phyloP scores from a whole-genome alignment of 2,329 filamentous ascomycete genomes.

The Hypoxylon sp. region DNA sequence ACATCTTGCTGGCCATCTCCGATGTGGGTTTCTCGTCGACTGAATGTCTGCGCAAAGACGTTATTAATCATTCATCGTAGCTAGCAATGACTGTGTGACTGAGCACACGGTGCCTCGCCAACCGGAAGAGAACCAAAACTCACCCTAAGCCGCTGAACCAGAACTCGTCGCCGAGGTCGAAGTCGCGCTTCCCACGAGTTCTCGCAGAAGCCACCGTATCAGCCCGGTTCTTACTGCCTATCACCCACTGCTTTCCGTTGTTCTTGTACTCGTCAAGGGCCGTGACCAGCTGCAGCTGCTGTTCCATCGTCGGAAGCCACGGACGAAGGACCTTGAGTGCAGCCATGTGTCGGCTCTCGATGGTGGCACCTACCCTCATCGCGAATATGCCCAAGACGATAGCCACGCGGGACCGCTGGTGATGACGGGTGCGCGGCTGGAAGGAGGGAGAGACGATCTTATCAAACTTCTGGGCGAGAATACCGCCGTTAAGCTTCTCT shows the following conservation, averaged over 20 bases:
- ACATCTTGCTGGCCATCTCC: constrained; percentile 35
- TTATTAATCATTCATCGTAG: constrained; percentile 7
- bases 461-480: constrained; percentile 36
- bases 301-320: constrained; percentile 39
- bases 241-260: constrained; percentile 41
- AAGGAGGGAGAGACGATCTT: constrained; percentile 31
- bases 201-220: constrained; percentile 1
- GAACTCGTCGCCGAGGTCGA: constrained; percentile 39
- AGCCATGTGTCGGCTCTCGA: constrained; percentile 30
- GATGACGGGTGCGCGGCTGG: constrained; percentile 20
- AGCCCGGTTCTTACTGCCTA: constrained; percentile 34
- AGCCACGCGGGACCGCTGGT: constrained; percentile 34
- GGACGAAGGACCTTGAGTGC: constrained; percentile 32
- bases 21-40: constrained; percentile 31
- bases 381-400: constrained; percentile 39
- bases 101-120: too few species aligned
- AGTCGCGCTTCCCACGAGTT: constrained; percentile 1
- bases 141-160: constrained; percentile 44
- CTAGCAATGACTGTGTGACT: neutral
- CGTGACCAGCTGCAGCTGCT: constrained; percentile 42
- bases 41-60: constrained; percentile 32
- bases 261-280: constrained; percentile 43
- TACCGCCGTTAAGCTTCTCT: constrained; percentile 32
- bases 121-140: constrained; percentile 10
- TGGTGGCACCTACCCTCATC: constrained; percentile 38